These are phyloP conservation scores for Colletotrichum melonis DNA, from an alignment of 2,329 filamentous ascomycete genomes.

Conservation along the genomic window DNA sequence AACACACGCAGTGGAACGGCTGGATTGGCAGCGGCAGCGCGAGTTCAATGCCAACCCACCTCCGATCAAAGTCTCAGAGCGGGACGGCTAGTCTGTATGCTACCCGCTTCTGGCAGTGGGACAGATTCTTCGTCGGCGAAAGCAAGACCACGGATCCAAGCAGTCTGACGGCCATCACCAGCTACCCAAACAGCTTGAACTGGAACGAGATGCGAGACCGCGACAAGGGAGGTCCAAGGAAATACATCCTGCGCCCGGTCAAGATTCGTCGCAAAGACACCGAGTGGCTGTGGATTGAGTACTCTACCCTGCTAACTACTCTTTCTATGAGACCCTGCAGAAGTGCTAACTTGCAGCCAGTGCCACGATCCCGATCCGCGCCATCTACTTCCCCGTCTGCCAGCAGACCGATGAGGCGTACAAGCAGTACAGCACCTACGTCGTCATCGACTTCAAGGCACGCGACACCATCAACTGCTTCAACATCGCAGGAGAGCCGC, in stretches of 20 bases:
- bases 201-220: not conserved
- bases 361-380: not conserved
- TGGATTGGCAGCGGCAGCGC: not conserved
- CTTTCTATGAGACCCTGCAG: too few relatives aligned
- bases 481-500: not conserved
- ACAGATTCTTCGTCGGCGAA: not conserved
- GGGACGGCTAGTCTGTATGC: not conserved
- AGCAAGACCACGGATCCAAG: not conserved
- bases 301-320: too few relatives aligned
- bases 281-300: not conserved
- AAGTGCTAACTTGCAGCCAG: too few relatives aligned
- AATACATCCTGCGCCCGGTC: not conserved
- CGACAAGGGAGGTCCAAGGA: not conserved
- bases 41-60: too few relatives aligned
- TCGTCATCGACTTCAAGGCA: not conserved
- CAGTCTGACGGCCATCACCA: not conserved
- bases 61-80: too few relatives aligned
- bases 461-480: not conserved
- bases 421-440: not conserved
- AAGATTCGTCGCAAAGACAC: not conserved
- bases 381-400: not conserved
- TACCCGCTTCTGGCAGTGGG: not conserved
- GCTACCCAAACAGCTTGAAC: not conserved
- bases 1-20: not conserved
- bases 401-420: not conserved